Base-by-base conservation (phyloP, 2,329 filamentous ascomycete species). In the Sarocladium oryzae region DNA sequence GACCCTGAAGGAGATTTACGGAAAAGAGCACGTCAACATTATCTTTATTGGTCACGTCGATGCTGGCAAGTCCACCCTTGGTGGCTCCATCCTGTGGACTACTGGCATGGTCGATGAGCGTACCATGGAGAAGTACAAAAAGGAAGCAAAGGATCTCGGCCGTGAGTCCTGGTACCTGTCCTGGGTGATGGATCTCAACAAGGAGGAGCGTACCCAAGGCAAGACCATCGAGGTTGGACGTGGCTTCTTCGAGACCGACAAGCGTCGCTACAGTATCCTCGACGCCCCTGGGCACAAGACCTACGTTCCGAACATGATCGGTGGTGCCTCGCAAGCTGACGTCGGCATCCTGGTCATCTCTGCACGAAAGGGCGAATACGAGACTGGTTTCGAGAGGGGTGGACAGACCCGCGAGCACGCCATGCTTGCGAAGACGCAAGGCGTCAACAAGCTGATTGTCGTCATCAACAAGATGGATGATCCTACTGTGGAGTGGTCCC, bases 391-490 rank as follows among this genome's bases (percentile, higher is more conserved):
- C 67, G 93, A 99, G 77, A 66, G 89, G 75, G 93, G 93, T 56
- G 92, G 93, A 33, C 93, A 99, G 70, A 99, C 93, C 51, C 83
- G 93, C 66, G 93, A 99, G 79, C 92, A 97, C 71, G 93, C 95
- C 52, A 89, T 99, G 77, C 79, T 99, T 65, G 95, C 95, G 59
- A 96, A 97, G 74, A 99, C 95, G 1, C 92, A 96, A 67, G 93
- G 93, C 71, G 93, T 99, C 54, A 95, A 95, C 78, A 96, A 96
- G 74, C 79, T 99, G 52, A 78, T 97, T 41, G 85, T 99, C 26
- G 93, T 81, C 50, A 91, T 96, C 66, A 99, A 99, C 82, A 99
- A 99, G 79, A 99, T 99, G 95, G 93, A 99, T 66, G 93, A 99
- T 66, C 77, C 86, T 10, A 99, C 93, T 2, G 95, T 99, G 49